Evolutionary conservation across 441 rosid genomes (phyloP), one percentile per base, ranked within the genome.

Genomic region (Capsella rubella): DNA sequence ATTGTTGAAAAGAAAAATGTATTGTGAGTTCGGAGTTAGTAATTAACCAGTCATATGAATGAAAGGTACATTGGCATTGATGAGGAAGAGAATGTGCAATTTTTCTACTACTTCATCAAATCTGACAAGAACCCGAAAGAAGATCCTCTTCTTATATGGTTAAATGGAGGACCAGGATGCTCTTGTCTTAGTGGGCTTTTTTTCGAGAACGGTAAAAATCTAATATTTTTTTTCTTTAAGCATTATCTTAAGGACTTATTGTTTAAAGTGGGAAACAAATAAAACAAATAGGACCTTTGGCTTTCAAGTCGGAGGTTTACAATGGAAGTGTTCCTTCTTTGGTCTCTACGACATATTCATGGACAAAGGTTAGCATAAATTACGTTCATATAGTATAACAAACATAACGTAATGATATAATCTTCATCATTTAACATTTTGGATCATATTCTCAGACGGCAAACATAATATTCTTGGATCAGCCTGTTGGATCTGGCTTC

Each of bases 111-210:
- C 12, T 79, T 77, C 35, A 66, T 70, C 9, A 66, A 82, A 46
- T 82, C 81, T n/a, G 81, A 82, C 21, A 50, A 72, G 6, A 76
- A 75, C 51, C 79, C 77, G 4, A n/a, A 16, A 11, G 74, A 78
- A 6, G 94, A 85, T 53, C 89, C 94, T 72, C 79, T 91, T 52
- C 5, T 91, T 81, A 76, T 91, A 15, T 91, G 97, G 97, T 75
- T 91, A 21, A 81, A 84, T n/a, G 97, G 97, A 12, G 95, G 95
- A 69, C 97, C 92, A 32, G 90, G 90, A 60, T 91, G 97, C 69
- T 82, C 95, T 9, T 75, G 79, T 12, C 37, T 91, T 0, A 66
- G 80, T 5, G 86, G 70, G 18, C 75, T 89, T 53, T 15, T 59
- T 51, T 79, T 14, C 49, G 89, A 84, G 75, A 87, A 82, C 12